A percentile compares a stretch with the other conserved stretches of the same genome.
Conservation (phyloP, 768 basidiomycete species). For the Boletus bicolor region DNA sequence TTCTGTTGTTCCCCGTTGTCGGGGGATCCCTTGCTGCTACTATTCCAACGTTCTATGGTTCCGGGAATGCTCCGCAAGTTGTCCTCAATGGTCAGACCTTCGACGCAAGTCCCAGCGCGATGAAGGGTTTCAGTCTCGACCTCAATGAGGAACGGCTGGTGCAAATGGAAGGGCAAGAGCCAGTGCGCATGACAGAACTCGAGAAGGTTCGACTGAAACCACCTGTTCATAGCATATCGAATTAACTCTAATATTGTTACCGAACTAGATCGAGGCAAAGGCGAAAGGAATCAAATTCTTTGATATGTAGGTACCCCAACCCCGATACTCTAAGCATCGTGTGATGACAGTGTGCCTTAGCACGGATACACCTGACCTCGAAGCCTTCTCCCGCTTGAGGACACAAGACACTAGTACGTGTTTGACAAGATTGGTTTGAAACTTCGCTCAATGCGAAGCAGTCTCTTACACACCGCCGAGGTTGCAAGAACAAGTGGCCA, state of each 20-base stretch:
- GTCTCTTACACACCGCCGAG: constrained; percentile 58
- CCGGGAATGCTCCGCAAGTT: constrained; percentile 17
- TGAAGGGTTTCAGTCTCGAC: constrained; percentile 63
- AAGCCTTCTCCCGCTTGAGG: constrained; percentile 37
- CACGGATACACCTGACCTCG: constrained; percentile 71
- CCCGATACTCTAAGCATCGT: background rate
- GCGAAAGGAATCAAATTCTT: constrained; percentile 79
- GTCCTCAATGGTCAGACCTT: constrained; percentile 27
- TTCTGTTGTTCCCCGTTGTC: constrained; percentile 19
- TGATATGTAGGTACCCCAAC: constrained; percentile 60
- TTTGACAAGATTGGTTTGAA: background rate
- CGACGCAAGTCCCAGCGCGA: constrained; percentile 17
- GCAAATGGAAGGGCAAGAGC: constrained; percentile 64
- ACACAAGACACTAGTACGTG: constrained; percentile 38
- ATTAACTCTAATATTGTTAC: background rate
- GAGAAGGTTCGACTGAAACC: constrained; percentile 59
- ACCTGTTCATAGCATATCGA: background rate
- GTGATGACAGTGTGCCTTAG: constrained; percentile 36
- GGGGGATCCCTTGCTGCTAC: constrained; percentile 22
- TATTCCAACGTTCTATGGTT: constrained; percentile 7
- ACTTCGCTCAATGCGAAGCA: constrained; percentile 21
- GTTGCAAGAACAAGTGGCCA: constrained; percentile 53
- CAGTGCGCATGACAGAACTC: constrained; percentile 84
- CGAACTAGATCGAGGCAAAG: constrained; percentile 66
- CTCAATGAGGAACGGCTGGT: constrained; percentile 71